Evolutionary conservation across 2,329 filamentous ascomycete species (phyloP).

Genomic region (Aspergillus ibericus): DNA sequence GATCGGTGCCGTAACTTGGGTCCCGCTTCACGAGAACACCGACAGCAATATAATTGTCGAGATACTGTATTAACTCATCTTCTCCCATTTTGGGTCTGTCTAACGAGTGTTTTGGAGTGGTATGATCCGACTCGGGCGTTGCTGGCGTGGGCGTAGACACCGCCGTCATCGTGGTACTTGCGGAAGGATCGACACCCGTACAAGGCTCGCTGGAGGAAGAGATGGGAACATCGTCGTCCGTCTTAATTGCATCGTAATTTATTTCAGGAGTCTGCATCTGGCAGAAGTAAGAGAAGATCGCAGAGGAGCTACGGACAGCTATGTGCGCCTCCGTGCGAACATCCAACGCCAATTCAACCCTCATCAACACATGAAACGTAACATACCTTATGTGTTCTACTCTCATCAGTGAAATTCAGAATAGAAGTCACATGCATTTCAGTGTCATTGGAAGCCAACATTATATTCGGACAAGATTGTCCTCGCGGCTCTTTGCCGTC

Average conservation of each 20-base stretch:
- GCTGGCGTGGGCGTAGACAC: not conserved
- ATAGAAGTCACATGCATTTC: not conserved
- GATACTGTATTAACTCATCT: slow-evolving; percentile 11
- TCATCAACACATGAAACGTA: not conserved
- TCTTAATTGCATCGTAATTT: not conserved
- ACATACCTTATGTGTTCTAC: not conserved
- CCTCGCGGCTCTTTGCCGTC: not conserved
- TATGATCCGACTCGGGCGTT: not conserved
- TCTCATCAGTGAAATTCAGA: not conserved
- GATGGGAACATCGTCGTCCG: not conserved
- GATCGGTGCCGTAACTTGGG: not conserved
- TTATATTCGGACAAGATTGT: not conserved
- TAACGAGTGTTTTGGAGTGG: not conserved
- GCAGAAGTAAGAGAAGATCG: not conserved
- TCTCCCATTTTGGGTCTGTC: slow-evolving; percentile 7
- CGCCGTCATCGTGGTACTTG: not conserved
- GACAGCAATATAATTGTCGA: slow-evolving; percentile 31
- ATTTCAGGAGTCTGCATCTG: not conserved
- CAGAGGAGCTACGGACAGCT: not conserved
- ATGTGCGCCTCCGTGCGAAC: not conserved
- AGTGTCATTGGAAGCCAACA: not conserved
- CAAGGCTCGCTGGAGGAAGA: not conserved
- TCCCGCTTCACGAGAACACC: slow-evolving; percentile 29
- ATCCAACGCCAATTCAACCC: not conserved
- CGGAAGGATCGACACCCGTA: not conserved